Conservation (phyloP, 1,139 yeast species). For the Nematodospora anomalae region DNA sequence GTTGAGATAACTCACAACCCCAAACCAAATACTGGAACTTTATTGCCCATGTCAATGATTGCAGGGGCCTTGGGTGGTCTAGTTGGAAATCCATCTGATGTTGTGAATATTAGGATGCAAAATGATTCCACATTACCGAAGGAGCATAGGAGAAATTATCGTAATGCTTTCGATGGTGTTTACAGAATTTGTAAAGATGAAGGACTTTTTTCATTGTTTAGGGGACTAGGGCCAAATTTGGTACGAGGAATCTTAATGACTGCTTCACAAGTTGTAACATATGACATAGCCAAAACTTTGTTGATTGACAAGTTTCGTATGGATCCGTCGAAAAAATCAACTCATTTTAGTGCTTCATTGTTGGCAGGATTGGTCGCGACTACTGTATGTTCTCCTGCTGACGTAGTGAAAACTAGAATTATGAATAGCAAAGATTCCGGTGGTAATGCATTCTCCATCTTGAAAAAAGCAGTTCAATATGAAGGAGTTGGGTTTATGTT, state of each 20-base stretch:
- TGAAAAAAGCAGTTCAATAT: slow-evolving; percentile 54
- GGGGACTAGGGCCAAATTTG: slow-evolving; percentile 78
- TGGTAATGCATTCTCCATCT: slow-evolving; percentile 50
- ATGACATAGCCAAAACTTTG: slow-evolving; percentile 69
- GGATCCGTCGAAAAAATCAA: slow-evolving; percentile 62
- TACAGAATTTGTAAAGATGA: slow-evolving; percentile 61
- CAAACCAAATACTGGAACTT: slow-evolving; percentile 42
- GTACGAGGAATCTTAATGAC: slow-evolving; percentile 86
- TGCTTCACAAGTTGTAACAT: slow-evolving; percentile 87
- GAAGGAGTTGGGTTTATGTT: slow-evolving; percentile 83
- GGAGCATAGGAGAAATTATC: slow-evolving; percentile 69
- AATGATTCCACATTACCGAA: slow-evolving; percentile 73
- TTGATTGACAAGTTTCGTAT: slow-evolving; percentile 52
- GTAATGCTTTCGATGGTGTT: slow-evolving; percentile 78
- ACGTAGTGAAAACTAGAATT: slow-evolving; percentile 83
- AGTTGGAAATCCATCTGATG: slow-evolving; percentile 86
- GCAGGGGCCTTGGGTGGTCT: slow-evolving; percentile 84
- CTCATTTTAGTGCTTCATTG: slow-evolving; percentile 77
- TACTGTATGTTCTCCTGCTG: slow-evolving; percentile 89
- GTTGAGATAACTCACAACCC: slow-evolving; percentile 32
- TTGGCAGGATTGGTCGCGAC: slow-evolving; percentile 86
- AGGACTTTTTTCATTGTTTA: slow-evolving; percentile 57
- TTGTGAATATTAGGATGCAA: slow-evolving; percentile 88
- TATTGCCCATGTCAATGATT: slow-evolving; percentile 77
- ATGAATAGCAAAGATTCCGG: slow-evolving; percentile 66